Percentiles rank a stretch among this genome's conserved stretches.
Conservation (phyloP, 108 stramenopile genomes). For the Fragilaria radians region DNA sequence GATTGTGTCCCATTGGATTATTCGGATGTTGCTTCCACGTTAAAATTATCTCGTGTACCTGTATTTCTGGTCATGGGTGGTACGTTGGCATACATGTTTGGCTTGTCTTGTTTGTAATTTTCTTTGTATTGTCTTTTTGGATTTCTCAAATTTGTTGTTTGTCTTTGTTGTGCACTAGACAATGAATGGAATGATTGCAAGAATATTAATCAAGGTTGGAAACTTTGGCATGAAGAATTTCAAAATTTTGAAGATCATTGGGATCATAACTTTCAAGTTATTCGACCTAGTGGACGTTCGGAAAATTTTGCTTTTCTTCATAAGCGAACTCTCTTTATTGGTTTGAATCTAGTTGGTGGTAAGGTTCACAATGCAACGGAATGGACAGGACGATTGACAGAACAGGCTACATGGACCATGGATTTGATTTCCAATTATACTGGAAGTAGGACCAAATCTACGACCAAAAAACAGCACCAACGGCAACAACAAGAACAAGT, state of each 20-base stretch:
- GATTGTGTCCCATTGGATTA: neutral
- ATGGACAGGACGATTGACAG: conserved; percentile 16
- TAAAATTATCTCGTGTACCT: conserved; percentile 1
- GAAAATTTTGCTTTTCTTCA: conserved; percentile 30
- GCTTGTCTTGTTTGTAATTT: too few species aligned
- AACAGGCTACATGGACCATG: conserved; percentile 18
- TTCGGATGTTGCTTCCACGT: neutral
- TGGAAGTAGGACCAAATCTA: neutral
- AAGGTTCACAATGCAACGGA: conserved; percentile 9
- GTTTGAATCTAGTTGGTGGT: conserved; percentile 27
- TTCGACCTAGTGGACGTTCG: conserved; percentile 6
- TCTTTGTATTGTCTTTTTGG: too few species aligned
- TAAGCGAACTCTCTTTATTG: conserved; percentile 29
- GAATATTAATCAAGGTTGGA: conserved; percentile 19
- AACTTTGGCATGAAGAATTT: conserved; percentile 20
- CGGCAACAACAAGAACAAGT: too few species aligned
- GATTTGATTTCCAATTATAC: conserved; percentile 9
- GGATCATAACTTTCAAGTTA: conserved; percentile 14
- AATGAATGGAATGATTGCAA: conserved; percentile 23
- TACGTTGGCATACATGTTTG: neutral
- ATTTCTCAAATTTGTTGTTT: neutral
- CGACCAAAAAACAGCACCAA: too few species aligned
- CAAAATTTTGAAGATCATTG: conserved; percentile 22
- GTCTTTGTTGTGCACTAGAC: neutral
- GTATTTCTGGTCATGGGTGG: conserved; percentile 9